Conservation (phyloP, 768 basidiomycete species). For the Boletus sp. region DNA sequence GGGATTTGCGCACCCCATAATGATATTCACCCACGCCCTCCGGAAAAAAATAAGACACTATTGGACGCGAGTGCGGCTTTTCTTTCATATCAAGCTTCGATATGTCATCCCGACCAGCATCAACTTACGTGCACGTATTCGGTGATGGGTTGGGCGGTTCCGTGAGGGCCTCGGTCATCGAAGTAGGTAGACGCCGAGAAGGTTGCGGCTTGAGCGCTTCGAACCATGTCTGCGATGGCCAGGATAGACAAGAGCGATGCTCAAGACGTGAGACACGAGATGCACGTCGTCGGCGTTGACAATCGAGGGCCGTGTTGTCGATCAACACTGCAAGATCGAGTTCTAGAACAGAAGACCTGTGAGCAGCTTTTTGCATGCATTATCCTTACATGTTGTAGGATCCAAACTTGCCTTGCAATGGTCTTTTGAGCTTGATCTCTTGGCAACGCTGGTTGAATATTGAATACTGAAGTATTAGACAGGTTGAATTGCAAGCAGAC, state of each 20-base stretch:
- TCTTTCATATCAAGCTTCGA: slow-evolving; percentile 18
- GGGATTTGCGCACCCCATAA: slow-evolving; percentile 70
- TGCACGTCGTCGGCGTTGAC: neutral
- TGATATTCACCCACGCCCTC: slow-evolving; percentile 93
- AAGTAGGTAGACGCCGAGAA: slow-evolving; percentile 78
- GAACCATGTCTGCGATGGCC: slow-evolving; percentile 30
- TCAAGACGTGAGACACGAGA: neutral
- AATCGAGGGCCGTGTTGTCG: neutral
- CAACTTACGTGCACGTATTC: slow-evolving; percentile 68
- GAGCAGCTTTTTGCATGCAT: neutral
- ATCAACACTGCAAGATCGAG: neutral
- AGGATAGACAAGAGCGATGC: neutral
- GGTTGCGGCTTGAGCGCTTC: slow-evolving; percentile 42
- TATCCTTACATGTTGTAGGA: no score
- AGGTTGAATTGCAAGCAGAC: no score
- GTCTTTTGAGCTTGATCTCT: neutral
- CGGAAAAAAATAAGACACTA: slow-evolving; percentile 96
- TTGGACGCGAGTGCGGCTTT: slow-evolving; percentile 49
- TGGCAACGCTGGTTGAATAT: neutral
- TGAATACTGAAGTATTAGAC: no score
- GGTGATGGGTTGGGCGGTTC: slow-evolving; percentile 75
- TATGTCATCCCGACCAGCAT: neutral
- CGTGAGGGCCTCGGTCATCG: slow-evolving; percentile 66
- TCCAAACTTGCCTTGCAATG: neutral
- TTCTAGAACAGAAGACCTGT: neutral